phyloP scores from a whole-genome alignment of 441 rosid genomes.

The Erodium moschatum region DNA sequence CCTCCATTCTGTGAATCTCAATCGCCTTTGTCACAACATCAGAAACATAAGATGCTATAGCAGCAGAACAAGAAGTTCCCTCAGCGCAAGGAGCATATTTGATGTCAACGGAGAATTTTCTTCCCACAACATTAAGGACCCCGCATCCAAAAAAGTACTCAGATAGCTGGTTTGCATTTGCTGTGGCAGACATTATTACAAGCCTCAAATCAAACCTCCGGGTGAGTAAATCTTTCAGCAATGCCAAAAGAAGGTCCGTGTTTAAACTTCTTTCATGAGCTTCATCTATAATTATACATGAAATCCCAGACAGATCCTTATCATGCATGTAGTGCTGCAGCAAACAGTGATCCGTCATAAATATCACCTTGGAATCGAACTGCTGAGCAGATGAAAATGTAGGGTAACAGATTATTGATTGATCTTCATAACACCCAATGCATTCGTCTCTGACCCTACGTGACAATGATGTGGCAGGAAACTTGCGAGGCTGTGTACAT shows the following conservation, averaged over 20 bases:
- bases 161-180: constrained; percentile 69
- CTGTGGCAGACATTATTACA: constrained; percentile 92
- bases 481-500: constrained; percentile 87
- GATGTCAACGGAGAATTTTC: constrained; percentile 74
- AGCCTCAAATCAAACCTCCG: constrained; percentile 57
- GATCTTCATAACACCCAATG: constrained; percentile 49
- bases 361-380: constrained; percentile 52
- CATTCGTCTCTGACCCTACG: constrained; percentile 69
- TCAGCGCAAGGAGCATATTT: constrained; percentile 46
- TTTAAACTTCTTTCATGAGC: constrained; percentile 95
- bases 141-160: constrained; percentile 57
- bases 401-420: constrained; percentile 41
- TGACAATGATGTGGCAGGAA: constrained; percentile 70
- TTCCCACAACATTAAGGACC: constrained; percentile 50
- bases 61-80: constrained; percentile 31
- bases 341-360: constrained; percentile 78
- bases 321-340: constrained; percentile 68
- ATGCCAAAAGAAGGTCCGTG: constrained; percentile 73
- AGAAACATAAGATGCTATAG: constrained; percentile 48
- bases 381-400: constrained; percentile 50
- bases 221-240: constrained; percentile 52
- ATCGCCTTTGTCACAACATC: constrained; percentile 53
- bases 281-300: constrained; percentile 77
- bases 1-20: constrained; percentile 50
- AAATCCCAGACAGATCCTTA: constrained; percentile 57